Percentiles rank a stretch among this genome's conserved stretches.
Conservation (phyloP, 2,329 filamentous ascomycete genomes). For the Trichophyton simii region DNA sequence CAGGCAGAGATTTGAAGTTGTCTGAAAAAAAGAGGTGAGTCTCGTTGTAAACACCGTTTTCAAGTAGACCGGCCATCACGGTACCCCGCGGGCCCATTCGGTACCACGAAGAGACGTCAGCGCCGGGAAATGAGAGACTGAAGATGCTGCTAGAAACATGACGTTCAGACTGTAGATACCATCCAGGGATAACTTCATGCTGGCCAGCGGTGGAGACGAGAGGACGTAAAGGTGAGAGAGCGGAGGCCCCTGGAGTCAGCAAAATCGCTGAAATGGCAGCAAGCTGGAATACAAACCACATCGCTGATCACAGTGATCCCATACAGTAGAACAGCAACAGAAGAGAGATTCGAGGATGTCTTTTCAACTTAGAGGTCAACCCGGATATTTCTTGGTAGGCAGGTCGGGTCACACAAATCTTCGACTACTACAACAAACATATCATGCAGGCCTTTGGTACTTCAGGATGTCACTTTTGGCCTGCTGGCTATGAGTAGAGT, state of each 20-base stretch:
- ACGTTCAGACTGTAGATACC: slow-evolving; percentile 40
- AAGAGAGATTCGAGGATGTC: background rate
- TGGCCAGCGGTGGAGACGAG: slow-evolving; percentile 20
- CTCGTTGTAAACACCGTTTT: slow-evolving; percentile 42
- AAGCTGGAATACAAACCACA: background rate
- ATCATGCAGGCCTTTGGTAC: background rate
- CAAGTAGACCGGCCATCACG: slow-evolving; percentile 46
- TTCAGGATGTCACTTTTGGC: background rate
- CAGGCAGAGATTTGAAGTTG: slow-evolving; percentile 36
- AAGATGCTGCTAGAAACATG: slow-evolving; percentile 25
- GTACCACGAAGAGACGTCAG: slow-evolving; percentile 42
- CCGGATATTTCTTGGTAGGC: no score
- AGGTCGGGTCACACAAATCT: background rate
- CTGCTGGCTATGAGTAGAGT: background rate
- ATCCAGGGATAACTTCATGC: slow-evolving; percentile 24
- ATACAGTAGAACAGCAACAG: background rate
- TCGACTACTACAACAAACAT: background rate
- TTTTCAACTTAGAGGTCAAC: background rate
- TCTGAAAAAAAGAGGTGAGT: slow-evolving; percentile 44
- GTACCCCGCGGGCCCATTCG: slow-evolving; percentile 41
- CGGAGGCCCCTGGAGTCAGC: background rate
- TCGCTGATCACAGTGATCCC: background rate
- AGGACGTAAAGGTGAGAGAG: background rate
- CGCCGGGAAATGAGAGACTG: slow-evolving; percentile 31
- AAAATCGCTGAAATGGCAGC: background rate